Conservation (phyloP, 371 early-diverging fungal genomes). For the Haplosporangium sp. region DNA sequence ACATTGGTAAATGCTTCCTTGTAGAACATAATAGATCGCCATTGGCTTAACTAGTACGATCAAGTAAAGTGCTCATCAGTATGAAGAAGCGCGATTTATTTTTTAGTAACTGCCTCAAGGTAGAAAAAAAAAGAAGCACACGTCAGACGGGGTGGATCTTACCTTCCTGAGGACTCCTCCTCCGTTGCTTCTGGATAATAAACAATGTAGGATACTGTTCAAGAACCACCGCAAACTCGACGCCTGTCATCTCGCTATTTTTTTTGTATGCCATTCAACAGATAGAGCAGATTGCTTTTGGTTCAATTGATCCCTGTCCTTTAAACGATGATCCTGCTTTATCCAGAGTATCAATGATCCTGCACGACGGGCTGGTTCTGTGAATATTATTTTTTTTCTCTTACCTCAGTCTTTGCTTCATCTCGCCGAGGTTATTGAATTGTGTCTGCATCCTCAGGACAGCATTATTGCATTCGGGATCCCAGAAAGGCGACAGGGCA, state of each 20-base stretch:
- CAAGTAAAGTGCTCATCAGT: too few species aligned
- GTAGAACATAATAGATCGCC: conserved; percentile 88
- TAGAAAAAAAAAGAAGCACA: neutral
- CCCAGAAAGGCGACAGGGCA: conserved; percentile 96
- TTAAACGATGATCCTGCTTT: neutral
- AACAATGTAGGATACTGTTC: conserved; percentile 83
- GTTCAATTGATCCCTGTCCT: neutral
- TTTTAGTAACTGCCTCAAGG: too few species aligned
- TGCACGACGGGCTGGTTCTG: too few species aligned
- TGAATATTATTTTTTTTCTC: too few species aligned
- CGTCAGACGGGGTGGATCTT: neutral
- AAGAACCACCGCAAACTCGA: conserved; percentile 85
- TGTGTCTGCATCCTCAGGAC: conserved; percentile 97
- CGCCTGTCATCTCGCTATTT: conserved; percentile 85
- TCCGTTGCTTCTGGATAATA: conserved; percentile 84
- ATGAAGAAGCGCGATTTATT: too few species aligned
- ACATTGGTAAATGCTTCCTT: conserved; percentile 94
- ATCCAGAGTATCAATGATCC: too few species aligned
- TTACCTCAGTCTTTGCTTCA: conserved; percentile 71
- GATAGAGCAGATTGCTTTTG: neutral
- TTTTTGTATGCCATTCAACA: neutral
- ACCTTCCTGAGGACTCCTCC: conserved; percentile 75
- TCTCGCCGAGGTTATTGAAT: conserved; percentile 85
- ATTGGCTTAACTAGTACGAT: conserved; percentile 70
- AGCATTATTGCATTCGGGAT: conserved; percentile 95